A percentile compares a stretch with the other conserved stretches of the same genome.
Conservation (phyloP, 1,284 basidiomycete genomes). For the Microbotryum lychnidis-dioicae region DNA sequence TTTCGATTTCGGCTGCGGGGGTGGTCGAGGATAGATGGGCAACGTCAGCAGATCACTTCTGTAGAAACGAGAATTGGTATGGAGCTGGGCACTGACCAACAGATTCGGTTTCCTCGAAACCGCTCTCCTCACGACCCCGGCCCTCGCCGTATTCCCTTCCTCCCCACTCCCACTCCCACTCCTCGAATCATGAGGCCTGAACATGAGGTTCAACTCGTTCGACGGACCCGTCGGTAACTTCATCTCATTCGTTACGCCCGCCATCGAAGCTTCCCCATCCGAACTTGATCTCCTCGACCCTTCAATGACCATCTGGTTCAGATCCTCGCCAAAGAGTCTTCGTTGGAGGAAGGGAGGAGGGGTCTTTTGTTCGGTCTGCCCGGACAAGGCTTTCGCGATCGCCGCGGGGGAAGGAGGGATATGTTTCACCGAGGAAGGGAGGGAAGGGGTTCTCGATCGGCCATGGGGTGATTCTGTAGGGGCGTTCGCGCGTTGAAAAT, state of each 20-base stretch:
- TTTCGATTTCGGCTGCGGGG: slow-evolving; percentile 25
- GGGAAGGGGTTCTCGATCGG: neutral
- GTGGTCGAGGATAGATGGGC: neutral
- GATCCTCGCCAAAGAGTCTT: slow-evolving; percentile 21
- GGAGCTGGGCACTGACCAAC: slow-evolving; percentile 7
- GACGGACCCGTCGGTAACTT: slow-evolving; percentile 6
- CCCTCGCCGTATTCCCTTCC: neutral
- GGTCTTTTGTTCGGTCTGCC: slow-evolving; percentile 15
- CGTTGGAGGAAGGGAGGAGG: slow-evolving; percentile 27
- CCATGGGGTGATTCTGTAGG: neutral
- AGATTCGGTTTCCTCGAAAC: slow-evolving; percentile 26
- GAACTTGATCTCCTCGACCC: slow-evolving; percentile 2
- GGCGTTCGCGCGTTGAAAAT: slow-evolving; percentile 7
- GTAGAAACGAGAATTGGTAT: neutral
- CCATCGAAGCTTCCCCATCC: neutral
- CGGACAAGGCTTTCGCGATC: slow-evolving; percentile 13
- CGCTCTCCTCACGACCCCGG: slow-evolving; percentile 15
- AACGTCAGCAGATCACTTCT: neutral
- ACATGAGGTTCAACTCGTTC: neutral
- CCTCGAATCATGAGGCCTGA: slow-evolving; percentile 3
- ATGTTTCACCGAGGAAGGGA: neutral
- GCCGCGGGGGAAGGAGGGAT: slow-evolving; percentile 22
- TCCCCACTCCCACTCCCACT: slow-evolving; percentile 16
- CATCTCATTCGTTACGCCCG: slow-evolving; percentile 16
- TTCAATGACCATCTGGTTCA: slow-evolving; percentile 8